These are phyloP conservation scores for Aegilops longissima DNA, from an alignment of 176 grass and related monocot species.

Conservation along the genomic window DNA sequence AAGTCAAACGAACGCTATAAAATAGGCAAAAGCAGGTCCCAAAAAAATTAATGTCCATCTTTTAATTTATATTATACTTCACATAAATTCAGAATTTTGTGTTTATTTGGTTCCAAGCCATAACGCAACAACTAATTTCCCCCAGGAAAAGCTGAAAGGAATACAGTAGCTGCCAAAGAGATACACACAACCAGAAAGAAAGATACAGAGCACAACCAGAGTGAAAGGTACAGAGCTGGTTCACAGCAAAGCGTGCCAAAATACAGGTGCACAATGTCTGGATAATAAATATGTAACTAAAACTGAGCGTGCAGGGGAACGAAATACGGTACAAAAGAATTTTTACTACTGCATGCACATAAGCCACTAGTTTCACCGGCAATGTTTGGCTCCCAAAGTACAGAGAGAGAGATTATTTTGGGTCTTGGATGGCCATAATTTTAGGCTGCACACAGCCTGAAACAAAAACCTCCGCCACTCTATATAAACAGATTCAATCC, in stretches of 20 bases:
- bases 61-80: too few relatives aligned
- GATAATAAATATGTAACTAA: constrained; percentile 30
- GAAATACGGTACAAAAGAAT: constrained; percentile 26
- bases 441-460: constrained; percentile 31
- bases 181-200: constrained; percentile 19
- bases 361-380: constrained; percentile 19
- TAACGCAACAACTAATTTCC: too few relatives aligned
- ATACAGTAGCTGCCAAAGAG: too few relatives aligned
- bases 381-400: constrained; percentile 38
- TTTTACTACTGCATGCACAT: constrained; percentile 37
- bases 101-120: too few relatives aligned
- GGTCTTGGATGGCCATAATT: constrained; percentile 30
- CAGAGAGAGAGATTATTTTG: constrained; percentile 37
- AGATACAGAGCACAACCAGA: neutral
- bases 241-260: neutral
- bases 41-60: too few relatives aligned
- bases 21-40: too few relatives aligned
- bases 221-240: too few relatives aligned
- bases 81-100: too few relatives aligned
- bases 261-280: neutral
- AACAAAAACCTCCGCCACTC: constrained; percentile 39
- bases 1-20: too few relatives aligned
- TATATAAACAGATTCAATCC: constrained; percentile 45
- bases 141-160: neutral
- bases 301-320: neutral